Conservation (phyloP, 371 early-diverging fungal genomes). For the Entomophthora muscae region DNA sequence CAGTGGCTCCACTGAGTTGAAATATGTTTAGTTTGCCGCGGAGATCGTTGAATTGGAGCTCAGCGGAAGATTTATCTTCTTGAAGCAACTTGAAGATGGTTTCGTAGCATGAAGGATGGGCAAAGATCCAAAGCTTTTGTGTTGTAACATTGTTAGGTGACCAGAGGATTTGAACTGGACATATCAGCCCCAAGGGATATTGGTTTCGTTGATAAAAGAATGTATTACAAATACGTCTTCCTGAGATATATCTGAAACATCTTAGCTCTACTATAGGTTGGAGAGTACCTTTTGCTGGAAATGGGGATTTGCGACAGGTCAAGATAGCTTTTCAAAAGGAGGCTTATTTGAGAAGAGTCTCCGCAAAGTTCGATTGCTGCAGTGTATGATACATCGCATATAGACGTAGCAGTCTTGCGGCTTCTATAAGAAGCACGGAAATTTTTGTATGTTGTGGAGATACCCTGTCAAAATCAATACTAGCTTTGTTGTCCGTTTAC, state of each 20-base stretch:
- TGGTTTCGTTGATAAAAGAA: neutral
- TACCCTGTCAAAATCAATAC: constrained; percentile 25
- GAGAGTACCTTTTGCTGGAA: neutral
- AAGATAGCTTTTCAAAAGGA: neutral
- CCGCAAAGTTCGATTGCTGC: constrained; percentile 55
- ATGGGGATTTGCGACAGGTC: neutral
- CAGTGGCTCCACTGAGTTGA: neutral
- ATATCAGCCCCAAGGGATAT: neutral
- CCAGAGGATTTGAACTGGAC: constrained; percentile 1
- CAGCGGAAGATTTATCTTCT: neutral
- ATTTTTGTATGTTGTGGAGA: constrained; percentile 73
- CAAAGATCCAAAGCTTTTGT: neutral
- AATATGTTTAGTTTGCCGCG: neutral
- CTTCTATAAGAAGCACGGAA: constrained; percentile 55
- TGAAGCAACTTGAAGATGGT: neutral
- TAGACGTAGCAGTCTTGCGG: constrained; percentile 41
- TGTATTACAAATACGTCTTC: neutral
- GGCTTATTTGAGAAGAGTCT: neutral
- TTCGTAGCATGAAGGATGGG: neutral
- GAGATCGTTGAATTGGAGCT: neutral
- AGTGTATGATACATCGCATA: constrained; percentile 72
- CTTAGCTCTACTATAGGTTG: neutral
- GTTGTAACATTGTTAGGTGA: neutral
- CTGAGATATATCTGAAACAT: neutral
- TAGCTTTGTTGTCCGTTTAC: constrained; percentile 14